Conservation (phyloP, 2,329 filamentous ascomycete genomes). For the Fusarium kyushuense region DNA sequence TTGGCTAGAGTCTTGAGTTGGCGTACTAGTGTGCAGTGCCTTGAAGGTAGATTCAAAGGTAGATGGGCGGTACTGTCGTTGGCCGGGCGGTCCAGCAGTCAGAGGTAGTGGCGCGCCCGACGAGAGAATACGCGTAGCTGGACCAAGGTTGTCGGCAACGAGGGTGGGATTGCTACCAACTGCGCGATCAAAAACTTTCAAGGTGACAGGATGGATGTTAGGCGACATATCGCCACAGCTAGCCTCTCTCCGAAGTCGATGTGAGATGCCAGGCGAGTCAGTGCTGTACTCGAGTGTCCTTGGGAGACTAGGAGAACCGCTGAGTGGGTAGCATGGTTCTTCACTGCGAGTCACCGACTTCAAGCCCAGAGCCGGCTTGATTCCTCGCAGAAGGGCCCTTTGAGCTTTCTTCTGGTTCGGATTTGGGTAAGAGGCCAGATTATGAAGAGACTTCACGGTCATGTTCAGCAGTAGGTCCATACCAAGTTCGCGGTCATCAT, state of each 20-base stretch:
- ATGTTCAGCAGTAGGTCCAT: slow-evolving; percentile 54
- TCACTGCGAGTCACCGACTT: slow-evolving; percentile 26
- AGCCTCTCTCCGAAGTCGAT: slow-evolving; percentile 27
- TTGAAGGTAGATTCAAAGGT: slow-evolving; percentile 57
- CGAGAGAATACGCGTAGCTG: slow-evolving; percentile 48
- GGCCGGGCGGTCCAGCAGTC: slow-evolving; percentile 67
- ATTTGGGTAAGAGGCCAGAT: slow-evolving; percentile 68
- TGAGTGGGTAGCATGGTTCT: slow-evolving; percentile 20
- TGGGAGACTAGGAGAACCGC: slow-evolving; percentile 9
- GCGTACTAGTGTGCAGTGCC: slow-evolving; percentile 48
- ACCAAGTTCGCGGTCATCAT: slow-evolving; percentile 48
- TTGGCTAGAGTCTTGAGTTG: slow-evolving; percentile 39
- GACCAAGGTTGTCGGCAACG: slow-evolving; percentile 22
- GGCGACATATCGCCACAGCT: slow-evolving; percentile 10
- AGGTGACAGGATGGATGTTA: slow-evolving; percentile 15
- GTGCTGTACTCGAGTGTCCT: slow-evolving; percentile 23
- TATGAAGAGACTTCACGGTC: slow-evolving; percentile 63
- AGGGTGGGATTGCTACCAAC: slow-evolving; percentile 31
- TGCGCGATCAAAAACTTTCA: slow-evolving; percentile 24
- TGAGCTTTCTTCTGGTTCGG: slow-evolving; percentile 65
- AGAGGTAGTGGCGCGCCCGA: slow-evolving; percentile 63
- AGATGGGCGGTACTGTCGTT: slow-evolving; percentile 62
- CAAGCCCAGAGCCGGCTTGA: slow-evolving; percentile 42
- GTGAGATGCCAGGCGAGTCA: slow-evolving; percentile 8
- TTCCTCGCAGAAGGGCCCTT: slow-evolving; percentile 56